A percentile compares a stretch with the other conserved stretches of the same genome.
Evolutionary conservation across 768 basidiomycete genomes (phyloP).

Genomic region (Lactarius tabidus): DNA sequence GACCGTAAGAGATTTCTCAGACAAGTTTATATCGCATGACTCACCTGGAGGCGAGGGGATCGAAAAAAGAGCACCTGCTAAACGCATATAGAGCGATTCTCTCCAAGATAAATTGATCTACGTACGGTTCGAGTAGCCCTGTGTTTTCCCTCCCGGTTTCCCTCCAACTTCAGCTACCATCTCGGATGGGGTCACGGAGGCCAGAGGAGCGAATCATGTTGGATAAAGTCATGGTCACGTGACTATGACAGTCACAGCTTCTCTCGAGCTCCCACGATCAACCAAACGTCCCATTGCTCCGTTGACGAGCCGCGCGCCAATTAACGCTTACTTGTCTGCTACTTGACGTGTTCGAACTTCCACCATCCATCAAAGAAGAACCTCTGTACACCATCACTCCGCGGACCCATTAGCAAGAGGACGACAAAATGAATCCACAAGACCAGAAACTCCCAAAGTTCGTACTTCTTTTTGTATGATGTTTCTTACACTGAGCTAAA

Average conservation of each 20-base stretch:
- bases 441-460: conserved; percentile 38
- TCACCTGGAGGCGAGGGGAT: conserved; percentile 38
- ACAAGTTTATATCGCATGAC: neutral
- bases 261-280: neutral
- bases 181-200: conserved; percentile 6
- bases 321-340: neutral
- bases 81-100: neutral
- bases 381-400: neutral
- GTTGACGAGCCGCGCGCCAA: neutral
- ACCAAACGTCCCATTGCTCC: neutral
- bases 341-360: neutral
- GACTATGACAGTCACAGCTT: neutral
- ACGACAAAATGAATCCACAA: conserved; percentile 22
- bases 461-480: neutral
- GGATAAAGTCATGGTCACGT: neutral
- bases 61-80: conserved; percentile 26
- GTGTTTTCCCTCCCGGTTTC: conserved; percentile 1
- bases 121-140: conserved; percentile 19
- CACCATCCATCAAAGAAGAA: neutral
- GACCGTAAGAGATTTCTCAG: neutral
- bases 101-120: neutral
- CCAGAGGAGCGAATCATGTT: too few species aligned
- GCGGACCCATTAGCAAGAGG: too few species aligned
- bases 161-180: neutral
- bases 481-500: neutral